Percentiles rank a stretch among this genome's conserved stretches.
phyloP scores from a whole-genome alignment of 2,329 filamentous ascomycete species.

The Colletotrichum tropicicola region DNA sequence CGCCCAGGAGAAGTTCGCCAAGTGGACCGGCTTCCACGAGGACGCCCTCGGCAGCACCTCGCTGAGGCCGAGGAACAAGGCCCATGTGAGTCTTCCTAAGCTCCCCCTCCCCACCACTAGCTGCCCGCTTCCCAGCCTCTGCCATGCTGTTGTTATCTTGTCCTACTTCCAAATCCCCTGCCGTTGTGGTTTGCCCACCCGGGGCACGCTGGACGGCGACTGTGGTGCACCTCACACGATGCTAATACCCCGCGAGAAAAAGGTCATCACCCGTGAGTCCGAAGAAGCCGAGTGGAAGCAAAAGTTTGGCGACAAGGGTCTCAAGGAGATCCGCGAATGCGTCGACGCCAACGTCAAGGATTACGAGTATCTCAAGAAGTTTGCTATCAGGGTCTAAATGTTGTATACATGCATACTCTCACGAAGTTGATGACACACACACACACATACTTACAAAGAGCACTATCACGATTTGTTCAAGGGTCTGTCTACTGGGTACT shows the following conservation, averaged over 20 bases:
- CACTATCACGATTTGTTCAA: neutral
- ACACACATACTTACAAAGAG: neutral
- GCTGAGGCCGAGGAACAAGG: conserved; percentile 74
- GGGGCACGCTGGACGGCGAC: conserved; percentile 6
- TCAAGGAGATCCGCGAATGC: conserved; percentile 73
- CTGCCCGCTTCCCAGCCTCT: neutral
- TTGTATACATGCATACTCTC: neutral
- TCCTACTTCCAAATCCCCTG: neutral
- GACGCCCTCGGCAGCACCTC: conserved; percentile 87
- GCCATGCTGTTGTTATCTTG: conserved; percentile 8
- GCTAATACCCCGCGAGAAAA: conserved; percentile 51
- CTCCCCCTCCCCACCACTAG: neutral
- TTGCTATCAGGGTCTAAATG: conserved; percentile 69
- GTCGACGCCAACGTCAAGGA: conserved; percentile 77
- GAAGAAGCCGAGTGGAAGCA: conserved; percentile 77
- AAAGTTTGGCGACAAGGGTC: conserved; percentile 78
- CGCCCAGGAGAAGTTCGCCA: conserved; percentile 84
- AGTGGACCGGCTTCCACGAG: conserved; percentile 97
- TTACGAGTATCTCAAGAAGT: conserved; percentile 86
- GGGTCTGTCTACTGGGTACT: neutral
- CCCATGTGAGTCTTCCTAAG: conserved; percentile 58
- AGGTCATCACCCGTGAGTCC: conserved; percentile 69
- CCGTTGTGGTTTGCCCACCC: conserved; percentile 13
- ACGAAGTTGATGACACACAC: conserved; percentile 26
- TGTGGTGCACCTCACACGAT: conserved; percentile 8